Evolutionary conservation across 169 alveolate genomes (phyloP), one percentile per base, ranked within the genome.

Genomic region (Plasmodium reichenowi): DNA sequence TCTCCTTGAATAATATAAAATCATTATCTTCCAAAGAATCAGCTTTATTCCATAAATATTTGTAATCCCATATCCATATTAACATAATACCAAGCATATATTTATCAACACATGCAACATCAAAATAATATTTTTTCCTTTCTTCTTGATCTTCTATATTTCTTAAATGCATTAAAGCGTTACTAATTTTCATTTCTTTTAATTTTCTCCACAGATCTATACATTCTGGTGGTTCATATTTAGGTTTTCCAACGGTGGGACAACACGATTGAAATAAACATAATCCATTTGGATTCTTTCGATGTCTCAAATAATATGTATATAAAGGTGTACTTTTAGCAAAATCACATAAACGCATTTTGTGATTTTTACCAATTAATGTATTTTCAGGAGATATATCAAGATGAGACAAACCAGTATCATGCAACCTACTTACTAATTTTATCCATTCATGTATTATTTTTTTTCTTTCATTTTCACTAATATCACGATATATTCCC

Each of bases 171-270:
- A n/a, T 71, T 24, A 70, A 48, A 5, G 86, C 56, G 20, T 64
- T 47, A 76, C 88, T 71, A 32, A 63, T 58, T 62, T 88, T 54
- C 74, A 62, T 74, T 47, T 72, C 63, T 29, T 59, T 93, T 45
- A 92, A 76, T 48, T 62, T 76, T 87, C 93, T 88, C 63, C 88
- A 74, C 3, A 92, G 90, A 26, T 75, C 72, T 96, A 96, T 93
- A 72, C 96, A 92, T 60, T 94, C 96, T 7, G 96, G 96, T 1
- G 96, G 96, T 96, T 93, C 93, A 54, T 94, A 94, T 3, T 96
- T 94, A 7, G 95, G 95, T 72, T 93, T 94, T 5, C 94, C 96
- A 22, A 94, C 93, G 15, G 96, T 94, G 2, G 96, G 96, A 17
- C 93, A 96, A 73, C 96, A 94, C 56, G 95, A 91, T 15, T 89